phyloP scores from a whole-genome alignment of 768 basidiomycete species.

The Auricularia heimuer region DNA sequence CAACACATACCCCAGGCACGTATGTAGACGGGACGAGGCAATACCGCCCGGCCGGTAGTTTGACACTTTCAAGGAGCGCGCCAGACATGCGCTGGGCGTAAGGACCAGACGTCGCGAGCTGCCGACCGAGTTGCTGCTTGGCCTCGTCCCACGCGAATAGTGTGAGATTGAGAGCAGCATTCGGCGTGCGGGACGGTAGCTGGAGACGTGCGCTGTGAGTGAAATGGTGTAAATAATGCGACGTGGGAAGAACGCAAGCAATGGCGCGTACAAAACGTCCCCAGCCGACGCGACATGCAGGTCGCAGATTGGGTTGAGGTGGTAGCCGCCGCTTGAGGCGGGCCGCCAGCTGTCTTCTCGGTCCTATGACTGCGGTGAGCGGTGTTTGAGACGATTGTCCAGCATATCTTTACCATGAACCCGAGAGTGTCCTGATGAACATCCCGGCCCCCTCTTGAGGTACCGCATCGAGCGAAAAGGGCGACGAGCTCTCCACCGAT shows the following conservation, averaged over 20 bases:
- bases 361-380: slow-evolving; percentile 33
- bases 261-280: slow-evolving; percentile 44
- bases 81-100: slow-evolving; percentile 72
- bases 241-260: background rate
- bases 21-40: slow-evolving; percentile 67
- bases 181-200: slow-evolving; percentile 33
- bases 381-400: background rate
- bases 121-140: slow-evolving; percentile 24
- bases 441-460: slow-evolving; percentile 87
- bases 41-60: slow-evolving; percentile 54
- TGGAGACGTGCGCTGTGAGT: slow-evolving; percentile 58
- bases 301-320: slow-evolving; percentile 58
- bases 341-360: slow-evolving; percentile 48
- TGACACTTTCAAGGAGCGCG: slow-evolving; percentile 45
- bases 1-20: slow-evolving; percentile 8
- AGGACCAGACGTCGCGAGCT: slow-evolving; percentile 62
- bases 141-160: slow-evolving; percentile 33
- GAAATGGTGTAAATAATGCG: background rate
- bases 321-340: slow-evolving; percentile 60
- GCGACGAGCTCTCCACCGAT: slow-evolving; percentile 48
- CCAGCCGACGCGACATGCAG: slow-evolving; percentile 41
- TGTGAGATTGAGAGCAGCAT: slow-evolving; percentile 50
- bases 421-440: slow-evolving; percentile 61
- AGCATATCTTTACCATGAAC: slow-evolving; percentile 51
- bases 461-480: slow-evolving; percentile 55